Base-by-base conservation (phyloP, 257 asterid genomes). In the Solanum etuberosum region DNA sequence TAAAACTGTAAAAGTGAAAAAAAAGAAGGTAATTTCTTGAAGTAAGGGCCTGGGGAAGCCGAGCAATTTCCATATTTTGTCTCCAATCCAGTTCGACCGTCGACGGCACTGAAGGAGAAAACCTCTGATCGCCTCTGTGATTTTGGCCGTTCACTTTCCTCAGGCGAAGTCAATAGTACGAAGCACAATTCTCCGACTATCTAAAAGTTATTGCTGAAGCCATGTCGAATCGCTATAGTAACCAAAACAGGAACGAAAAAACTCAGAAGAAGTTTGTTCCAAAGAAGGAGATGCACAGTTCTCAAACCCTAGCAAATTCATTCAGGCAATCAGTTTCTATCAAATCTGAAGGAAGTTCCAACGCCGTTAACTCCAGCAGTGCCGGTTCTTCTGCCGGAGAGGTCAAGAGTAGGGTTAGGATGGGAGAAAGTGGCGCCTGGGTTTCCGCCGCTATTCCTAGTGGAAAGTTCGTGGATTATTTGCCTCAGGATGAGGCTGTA, bases 401-500 rank as follows among this genome's bases (percentile, higher is more conserved):
- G 3, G 89, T 92, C 48, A 73, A 88, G 20, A 87, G 92, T 91
- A 91, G 93, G 89, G 90, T 91, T 43, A 90, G 81, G 89, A 85
- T 86, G 90, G 93, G 92, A 43, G 92, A 86, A 16, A 89, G 88
- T 27, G 95, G 95, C 83, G 92, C 90, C 5, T 90, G 93, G 95
- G 92, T 90, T 84, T 83, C 93, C 74, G 78, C 9, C 16, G 89
- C 70, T 48, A 87, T 90, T 27, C 90, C 82, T 1, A 65, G 88
- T 89, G 97, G 98, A 82, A 93, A 86, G 86, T 97, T 92, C 59
- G 96, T 97, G 5, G 89, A 92, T 88, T 97, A 97, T 89, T 92
- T 97, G 93, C 99, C 99, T 16, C 99, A 97, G 92, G 99, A 97
- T 87, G 99, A 97, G 86, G 99, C 99, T 20, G 97, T 97, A 90